Percentiles rank a stretch among this genome's conserved stretches.
Conservation (phyloP, 208 protist genomes). For the Wallacemonas rigidus region DNA sequence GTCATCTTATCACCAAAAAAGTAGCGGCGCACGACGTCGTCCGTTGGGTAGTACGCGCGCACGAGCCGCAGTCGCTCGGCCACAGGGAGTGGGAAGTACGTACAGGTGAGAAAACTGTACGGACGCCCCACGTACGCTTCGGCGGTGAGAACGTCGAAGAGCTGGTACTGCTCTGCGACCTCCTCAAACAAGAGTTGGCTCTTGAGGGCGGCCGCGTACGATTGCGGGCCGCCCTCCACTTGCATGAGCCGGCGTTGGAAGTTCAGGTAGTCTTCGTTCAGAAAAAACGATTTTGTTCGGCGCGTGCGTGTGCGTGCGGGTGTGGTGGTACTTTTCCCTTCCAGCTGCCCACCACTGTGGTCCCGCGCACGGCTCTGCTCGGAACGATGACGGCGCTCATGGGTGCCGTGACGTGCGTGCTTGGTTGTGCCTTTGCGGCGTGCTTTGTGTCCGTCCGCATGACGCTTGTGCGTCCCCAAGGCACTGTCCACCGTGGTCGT, state of each 20-base stretch:
- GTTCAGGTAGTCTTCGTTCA: slow-evolving; percentile 46
- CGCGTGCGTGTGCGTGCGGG: not conserved
- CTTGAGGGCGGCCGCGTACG: slow-evolving; percentile 31
- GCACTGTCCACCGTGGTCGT: not conserved
- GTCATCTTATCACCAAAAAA: slow-evolving; percentile 76
- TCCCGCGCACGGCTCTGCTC: no score
- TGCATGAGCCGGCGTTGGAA: slow-evolving; percentile 59
- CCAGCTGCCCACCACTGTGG: no score
- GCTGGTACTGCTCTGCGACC: slow-evolving; percentile 74
- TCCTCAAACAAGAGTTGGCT: slow-evolving; percentile 62
- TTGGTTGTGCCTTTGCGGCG: not conserved
- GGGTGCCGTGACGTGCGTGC: not conserved
- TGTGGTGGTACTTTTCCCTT: not conserved
- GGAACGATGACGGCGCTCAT: slow-evolving; percentile 9
- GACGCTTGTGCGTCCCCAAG: not conserved
- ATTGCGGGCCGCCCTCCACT: slow-evolving; percentile 24
- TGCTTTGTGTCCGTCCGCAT: not conserved
- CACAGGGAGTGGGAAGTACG: slow-evolving; percentile 67
- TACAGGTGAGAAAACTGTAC: slow-evolving; percentile 82
- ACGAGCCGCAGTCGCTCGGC: slow-evolving; percentile 65
- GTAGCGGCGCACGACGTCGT: slow-evolving; percentile 55
- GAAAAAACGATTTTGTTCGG: slow-evolving; percentile 31
- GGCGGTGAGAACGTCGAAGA: slow-evolving; percentile 59
- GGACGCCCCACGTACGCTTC: slow-evolving; percentile 68
- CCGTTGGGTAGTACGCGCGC: slow-evolving; percentile 78